Conservation (phyloP, 768 basidiomycete species). For the Tricholoma sp. region DNA sequence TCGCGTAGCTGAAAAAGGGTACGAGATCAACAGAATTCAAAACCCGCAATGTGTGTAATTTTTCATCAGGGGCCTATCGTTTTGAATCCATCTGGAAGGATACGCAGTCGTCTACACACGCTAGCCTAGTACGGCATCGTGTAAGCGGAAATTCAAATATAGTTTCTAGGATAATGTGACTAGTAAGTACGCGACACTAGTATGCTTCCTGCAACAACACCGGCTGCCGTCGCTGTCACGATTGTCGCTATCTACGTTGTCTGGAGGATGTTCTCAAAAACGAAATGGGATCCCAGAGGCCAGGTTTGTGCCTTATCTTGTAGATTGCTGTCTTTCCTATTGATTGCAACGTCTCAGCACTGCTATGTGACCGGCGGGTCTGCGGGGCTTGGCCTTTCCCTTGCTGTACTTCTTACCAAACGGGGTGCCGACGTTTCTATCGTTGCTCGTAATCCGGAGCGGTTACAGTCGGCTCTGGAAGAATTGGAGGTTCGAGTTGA, state of each 20-base stretch:
- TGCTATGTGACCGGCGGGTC: constrained; percentile 86
- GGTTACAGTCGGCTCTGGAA: constrained; percentile 56
- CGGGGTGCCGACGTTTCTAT: constrained; percentile 83
- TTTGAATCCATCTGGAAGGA: too few relatives aligned
- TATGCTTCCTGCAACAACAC: not conserved
- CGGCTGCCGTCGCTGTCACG: constrained; percentile 1
- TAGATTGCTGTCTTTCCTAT: not conserved
- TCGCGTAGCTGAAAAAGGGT: too few relatives aligned
- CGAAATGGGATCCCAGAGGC: constrained; percentile 40
- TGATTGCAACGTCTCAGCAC: constrained; percentile 43
- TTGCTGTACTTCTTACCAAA: constrained; percentile 63
- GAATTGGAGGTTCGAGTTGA: constrained; percentile 55
- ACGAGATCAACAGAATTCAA: too few relatives aligned
- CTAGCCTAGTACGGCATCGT: too few relatives aligned
- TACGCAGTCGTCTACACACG: too few relatives aligned
- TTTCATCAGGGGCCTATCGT: too few relatives aligned
- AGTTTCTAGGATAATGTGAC: too few relatives aligned
- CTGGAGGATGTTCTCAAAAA: constrained; percentile 19
- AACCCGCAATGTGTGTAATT: too few relatives aligned
- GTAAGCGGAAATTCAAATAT: too few relatives aligned
- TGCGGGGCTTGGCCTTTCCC: constrained; percentile 75
- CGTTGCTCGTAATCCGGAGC: constrained; percentile 69
- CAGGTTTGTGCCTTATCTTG: constrained; percentile 23
- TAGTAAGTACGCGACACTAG: too few relatives aligned
- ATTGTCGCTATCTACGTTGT: constrained; percentile 1